Evolutionary conservation across 805 yeast genomes (phyloP).

Genomic region (Maudiozyma barnettii): DNA sequence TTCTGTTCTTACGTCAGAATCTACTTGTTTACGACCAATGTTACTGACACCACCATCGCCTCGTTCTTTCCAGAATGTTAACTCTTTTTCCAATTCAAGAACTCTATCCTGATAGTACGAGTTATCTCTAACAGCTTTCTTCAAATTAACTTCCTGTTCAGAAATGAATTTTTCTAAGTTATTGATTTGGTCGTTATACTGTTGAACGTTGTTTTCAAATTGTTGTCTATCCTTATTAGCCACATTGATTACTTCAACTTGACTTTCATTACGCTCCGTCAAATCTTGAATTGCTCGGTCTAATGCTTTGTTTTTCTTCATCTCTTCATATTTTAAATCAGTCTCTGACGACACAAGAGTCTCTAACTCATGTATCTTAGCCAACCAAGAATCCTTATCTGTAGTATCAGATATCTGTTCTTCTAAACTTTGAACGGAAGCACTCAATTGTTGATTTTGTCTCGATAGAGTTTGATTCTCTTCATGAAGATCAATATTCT

Average conservation of each 20-base stretch:
- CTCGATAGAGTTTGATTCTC: conserved; percentile 58
- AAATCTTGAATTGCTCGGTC: conserved; percentile 48
- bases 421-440: conserved; percentile 39
- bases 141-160: conserved; percentile 34
- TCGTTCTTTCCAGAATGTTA: conserved; percentile 44
- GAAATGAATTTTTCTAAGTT: conserved; percentile 37
- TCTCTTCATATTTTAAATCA: conserved; percentile 41
- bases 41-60: conserved; percentile 12
- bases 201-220: conserved; percentile 41
- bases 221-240: conserved; percentile 53
- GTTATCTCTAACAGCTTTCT: conserved; percentile 47
- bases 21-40: conserved; percentile 4
- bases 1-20: conserved; percentile 3
- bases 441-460: conserved; percentile 41
- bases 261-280: conserved; percentile 42
- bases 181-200: conserved; percentile 36
- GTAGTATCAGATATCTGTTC: conserved; percentile 39
- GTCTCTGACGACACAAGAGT: conserved; percentile 39
- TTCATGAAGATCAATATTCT: conserved; percentile 47
- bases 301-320: conserved; percentile 40
- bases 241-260: conserved; percentile 39
- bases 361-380: conserved; percentile 45
- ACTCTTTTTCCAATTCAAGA: conserved; percentile 45
- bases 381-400: conserved; percentile 50
- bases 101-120: conserved; percentile 45